Evolutionary conservation across 345 rosid genomes (phyloP).

Genomic region (Eucalyptus shirleyi): DNA sequence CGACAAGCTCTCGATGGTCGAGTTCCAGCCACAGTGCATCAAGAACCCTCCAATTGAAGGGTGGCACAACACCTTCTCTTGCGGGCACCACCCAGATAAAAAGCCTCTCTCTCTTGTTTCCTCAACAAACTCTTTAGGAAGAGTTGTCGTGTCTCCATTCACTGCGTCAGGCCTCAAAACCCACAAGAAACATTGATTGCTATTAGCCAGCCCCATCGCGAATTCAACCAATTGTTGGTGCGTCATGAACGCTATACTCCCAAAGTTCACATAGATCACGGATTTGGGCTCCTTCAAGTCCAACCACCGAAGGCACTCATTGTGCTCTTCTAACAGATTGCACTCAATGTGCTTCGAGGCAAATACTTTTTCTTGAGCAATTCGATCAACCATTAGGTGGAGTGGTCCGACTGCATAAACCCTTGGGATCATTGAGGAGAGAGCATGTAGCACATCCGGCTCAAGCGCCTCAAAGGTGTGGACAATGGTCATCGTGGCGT

Average conservation of each 20-base stretch:
- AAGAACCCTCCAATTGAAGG: conserved; percentile 1
- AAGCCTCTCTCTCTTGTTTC: not conserved
- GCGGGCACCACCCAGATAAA: not conserved
- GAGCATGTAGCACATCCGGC: not conserved
- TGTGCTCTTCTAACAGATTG: not conserved
- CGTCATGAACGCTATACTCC: not conserved
- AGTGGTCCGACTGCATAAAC: not conserved
- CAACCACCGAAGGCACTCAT: not conserved
- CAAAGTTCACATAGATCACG: not conserved
- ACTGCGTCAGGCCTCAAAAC: not conserved
- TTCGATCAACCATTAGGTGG: not conserved
- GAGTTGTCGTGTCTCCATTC: not conserved
- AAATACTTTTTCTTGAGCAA: not conserved
- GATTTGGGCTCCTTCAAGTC: not conserved
- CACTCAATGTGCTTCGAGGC: not conserved
- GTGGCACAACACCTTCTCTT: conserved; percentile 4
- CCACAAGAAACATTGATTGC: conserved; percentile 1
- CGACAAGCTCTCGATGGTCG: conserved; percentile 1
- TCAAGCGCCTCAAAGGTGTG: not conserved
- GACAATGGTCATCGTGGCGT: not conserved
- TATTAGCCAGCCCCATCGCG: conserved; percentile 1
- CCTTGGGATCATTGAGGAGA: not conserved
- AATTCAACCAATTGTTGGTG: not conserved
- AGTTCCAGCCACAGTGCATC: conserved; percentile 9
- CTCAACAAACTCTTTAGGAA: not conserved